Conservation (phyloP, 2,329 filamentous ascomycete species). For the Neopestalotiopsis sp. region DNA sequence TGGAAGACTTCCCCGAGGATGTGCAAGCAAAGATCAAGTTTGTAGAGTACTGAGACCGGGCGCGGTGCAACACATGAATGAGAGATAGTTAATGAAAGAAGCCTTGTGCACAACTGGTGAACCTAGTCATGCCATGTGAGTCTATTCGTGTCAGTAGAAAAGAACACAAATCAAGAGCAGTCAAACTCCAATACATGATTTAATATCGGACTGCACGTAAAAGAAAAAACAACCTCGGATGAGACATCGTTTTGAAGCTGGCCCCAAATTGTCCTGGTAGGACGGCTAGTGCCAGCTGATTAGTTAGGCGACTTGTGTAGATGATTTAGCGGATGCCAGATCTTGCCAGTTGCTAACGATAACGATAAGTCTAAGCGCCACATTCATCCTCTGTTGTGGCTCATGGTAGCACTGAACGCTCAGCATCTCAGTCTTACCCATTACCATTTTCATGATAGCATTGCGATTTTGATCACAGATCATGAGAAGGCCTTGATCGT, state of each 20-base stretch:
- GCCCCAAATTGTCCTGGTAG: not conserved
- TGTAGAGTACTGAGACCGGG: not conserved
- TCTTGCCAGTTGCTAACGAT: not conserved
- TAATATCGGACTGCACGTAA: not conserved
- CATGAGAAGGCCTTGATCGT: not conserved
- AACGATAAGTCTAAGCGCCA: slow-evolving; percentile 4
- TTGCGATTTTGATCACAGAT: not conserved
- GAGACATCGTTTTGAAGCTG: too few relatives aligned
- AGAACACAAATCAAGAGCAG: not conserved
- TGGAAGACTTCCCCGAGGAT: slow-evolving; percentile 76
- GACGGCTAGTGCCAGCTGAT: not conserved
- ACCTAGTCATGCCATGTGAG: not conserved
- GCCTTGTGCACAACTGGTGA: too few relatives aligned
- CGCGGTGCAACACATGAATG: not conserved
- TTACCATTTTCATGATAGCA: not conserved
- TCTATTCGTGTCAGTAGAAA: too few relatives aligned
- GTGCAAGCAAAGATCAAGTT: slow-evolving; percentile 70
- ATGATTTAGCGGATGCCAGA: not conserved
- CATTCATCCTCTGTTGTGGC: not conserved
- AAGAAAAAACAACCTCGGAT: too few relatives aligned
- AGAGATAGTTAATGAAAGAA: not conserved
- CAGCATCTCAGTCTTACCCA: not conserved
- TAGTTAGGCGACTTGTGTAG: not conserved
- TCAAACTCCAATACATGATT: not conserved
- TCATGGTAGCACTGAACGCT: not conserved